A percentile compares a stretch with the other conserved stretches of the same genome.
Evolutionary conservation across 2,329 filamentous ascomycete species (phyloP).

Genomic region (Aspergillus latus): DNA sequence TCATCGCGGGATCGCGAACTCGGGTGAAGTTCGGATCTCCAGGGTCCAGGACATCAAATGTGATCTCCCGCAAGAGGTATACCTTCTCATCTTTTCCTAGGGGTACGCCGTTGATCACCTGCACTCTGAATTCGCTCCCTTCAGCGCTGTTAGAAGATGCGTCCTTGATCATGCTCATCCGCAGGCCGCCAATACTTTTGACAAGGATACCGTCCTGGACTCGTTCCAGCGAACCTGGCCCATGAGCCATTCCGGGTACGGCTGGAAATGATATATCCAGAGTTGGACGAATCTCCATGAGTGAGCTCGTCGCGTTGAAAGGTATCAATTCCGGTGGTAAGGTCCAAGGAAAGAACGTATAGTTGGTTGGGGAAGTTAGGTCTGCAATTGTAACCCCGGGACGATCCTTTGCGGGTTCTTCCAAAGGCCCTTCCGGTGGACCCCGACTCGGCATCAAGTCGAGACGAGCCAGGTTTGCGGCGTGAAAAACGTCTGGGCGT

Average conservation of each 20-base stretch:
- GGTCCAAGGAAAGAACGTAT: constrained; percentile 92
- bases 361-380: constrained; percentile 66
- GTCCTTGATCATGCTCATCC: constrained; percentile 53
- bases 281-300: constrained; percentile 68
- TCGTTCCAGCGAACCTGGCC: constrained; percentile 54
- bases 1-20: constrained; percentile 67
- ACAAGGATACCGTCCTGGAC: constrained; percentile 60
- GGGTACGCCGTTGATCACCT: constrained; percentile 75
- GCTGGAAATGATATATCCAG: constrained; percentile 68
- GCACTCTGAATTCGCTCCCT: constrained; percentile 56
- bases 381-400: constrained; percentile 58
- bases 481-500: constrained; percentile 80
- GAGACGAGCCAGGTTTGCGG: constrained; percentile 78
- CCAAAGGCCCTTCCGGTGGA: constrained; percentile 58
- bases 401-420: constrained; percentile 55
- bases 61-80: constrained; percentile 72
- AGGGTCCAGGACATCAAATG: constrained; percentile 63
- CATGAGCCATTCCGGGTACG: constrained; percentile 50
- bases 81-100: constrained; percentile 87
- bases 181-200: constrained; percentile 60
- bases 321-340: constrained; percentile 75
- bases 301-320: constrained; percentile 71
- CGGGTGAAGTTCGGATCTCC: constrained; percentile 82
- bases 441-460: constrained; percentile 66
- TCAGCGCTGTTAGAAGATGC: constrained; percentile 30